Conservation (phyloP, 768 basidiomycete species). For the Grammothele lineata region DNA sequence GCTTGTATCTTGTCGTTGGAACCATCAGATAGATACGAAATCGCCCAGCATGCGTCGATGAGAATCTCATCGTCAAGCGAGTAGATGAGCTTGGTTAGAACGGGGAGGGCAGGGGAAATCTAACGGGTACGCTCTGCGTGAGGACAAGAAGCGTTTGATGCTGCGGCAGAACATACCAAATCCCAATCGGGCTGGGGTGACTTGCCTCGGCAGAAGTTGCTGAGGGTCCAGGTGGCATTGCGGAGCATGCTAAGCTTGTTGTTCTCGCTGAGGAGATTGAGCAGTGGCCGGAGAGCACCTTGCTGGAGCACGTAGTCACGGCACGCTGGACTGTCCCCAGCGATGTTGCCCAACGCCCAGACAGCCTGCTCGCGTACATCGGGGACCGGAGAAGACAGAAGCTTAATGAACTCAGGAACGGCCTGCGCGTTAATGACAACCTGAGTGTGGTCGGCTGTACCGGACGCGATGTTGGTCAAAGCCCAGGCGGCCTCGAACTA, state of each 20-base stretch:
- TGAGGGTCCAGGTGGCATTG: slow-evolving; percentile 98
- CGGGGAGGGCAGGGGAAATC: slow-evolving; percentile 97
- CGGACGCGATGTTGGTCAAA: slow-evolving; percentile 95
- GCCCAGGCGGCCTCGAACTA: slow-evolving; percentile 99
- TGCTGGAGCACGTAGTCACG: slow-evolving; percentile 93
- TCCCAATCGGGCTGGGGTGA: slow-evolving; percentile 98
- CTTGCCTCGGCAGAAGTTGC: slow-evolving; percentile 99
- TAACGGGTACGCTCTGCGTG: slow-evolving; percentile 32
- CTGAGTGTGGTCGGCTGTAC: slow-evolving; percentile 97
- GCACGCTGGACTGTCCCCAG: slow-evolving; percentile 97
- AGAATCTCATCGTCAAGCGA: slow-evolving; percentile 98
- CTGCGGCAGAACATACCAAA: slow-evolving; percentile 50
- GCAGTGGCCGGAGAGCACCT: slow-evolving; percentile 89
- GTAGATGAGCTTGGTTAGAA: slow-evolving; percentile 96
- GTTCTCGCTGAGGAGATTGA: slow-evolving; percentile 87
- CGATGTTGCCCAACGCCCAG: slow-evolving; percentile 99
- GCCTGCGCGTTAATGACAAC: slow-evolving; percentile 94
- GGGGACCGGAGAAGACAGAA: slow-evolving; percentile 88
- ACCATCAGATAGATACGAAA: slow-evolving; percentile 98
- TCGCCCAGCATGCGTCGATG: slow-evolving; percentile 99
- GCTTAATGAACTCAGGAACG: slow-evolving; percentile 95
- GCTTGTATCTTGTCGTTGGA: slow-evolving; percentile 99
- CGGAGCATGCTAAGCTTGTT: slow-evolving; percentile 98
- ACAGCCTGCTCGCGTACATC: slow-evolving; percentile 99
- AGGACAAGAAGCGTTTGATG: slow-evolving; percentile 2